phyloP scores from a whole-genome alignment of 2,329 filamentous ascomycete genomes.

The Fonsecaea nubica region DNA sequence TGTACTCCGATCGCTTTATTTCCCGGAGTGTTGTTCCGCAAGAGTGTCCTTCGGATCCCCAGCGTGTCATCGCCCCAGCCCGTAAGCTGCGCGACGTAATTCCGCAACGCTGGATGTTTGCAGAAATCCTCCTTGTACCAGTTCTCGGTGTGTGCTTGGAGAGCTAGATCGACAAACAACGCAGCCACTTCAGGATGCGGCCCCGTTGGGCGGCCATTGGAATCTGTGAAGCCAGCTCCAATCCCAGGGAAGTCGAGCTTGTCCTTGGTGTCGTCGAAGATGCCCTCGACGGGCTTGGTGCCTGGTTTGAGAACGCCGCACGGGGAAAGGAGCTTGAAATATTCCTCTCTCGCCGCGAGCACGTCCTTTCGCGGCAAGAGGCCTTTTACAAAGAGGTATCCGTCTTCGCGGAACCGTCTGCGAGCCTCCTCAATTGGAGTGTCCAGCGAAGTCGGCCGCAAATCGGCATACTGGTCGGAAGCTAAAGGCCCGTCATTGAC shows the following conservation, averaged over 20 bases:
- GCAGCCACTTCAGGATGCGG: conserved; percentile 46
- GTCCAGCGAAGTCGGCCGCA: conserved; percentile 53
- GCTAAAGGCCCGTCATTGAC: conserved; percentile 57
- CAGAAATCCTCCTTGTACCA: conserved; percentile 64
- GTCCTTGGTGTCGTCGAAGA: conserved; percentile 57
- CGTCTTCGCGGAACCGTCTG: conserved; percentile 56
- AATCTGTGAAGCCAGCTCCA: conserved; percentile 57
- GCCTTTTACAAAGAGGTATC: conserved; percentile 63
- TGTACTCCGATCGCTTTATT: conserved; percentile 66
- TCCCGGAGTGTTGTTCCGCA: conserved; percentile 64
- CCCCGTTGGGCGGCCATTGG: conserved; percentile 56
- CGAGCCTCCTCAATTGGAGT: conserved; percentile 58
- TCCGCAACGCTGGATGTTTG: conserved; percentile 57
- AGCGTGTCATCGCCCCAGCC: conserved; percentile 61
- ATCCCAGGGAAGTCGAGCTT: conserved; percentile 59
- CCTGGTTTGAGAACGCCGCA: conserved; percentile 64
- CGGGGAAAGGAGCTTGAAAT: conserved; percentile 61
- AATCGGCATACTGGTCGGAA: conserved; percentile 51
- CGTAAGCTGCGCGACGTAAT: conserved; percentile 60
- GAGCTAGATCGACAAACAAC: conserved; percentile 58
- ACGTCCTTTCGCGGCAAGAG: conserved; percentile 62
- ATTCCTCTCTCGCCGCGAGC: conserved; percentile 58
- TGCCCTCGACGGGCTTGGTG: conserved; percentile 59
- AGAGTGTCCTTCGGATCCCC: conserved; percentile 56
- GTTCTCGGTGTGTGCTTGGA: conserved; percentile 60